These are phyloP conservation scores for Periconia sp. DNA, from an alignment of 2,329 filamentous ascomycete species.

Conservation along the genomic window DNA sequence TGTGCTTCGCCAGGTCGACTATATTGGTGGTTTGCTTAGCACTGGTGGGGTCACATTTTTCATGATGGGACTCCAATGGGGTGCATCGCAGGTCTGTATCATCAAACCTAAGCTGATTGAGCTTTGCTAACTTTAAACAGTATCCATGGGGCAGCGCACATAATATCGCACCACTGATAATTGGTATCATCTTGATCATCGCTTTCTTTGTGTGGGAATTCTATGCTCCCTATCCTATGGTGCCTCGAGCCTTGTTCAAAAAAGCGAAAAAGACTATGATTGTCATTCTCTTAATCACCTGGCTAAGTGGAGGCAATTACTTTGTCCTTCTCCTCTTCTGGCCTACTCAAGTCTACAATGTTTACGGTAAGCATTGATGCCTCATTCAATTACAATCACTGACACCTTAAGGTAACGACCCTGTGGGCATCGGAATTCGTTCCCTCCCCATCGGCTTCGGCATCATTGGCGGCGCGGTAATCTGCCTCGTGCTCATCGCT, in stretches of 20 bases:
- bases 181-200: slow-evolving; percentile 57
- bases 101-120: slow-evolving; percentile 29
- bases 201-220: slow-evolving; percentile 59
- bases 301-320: slow-evolving; percentile 42
- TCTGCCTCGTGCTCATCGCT: slow-evolving; percentile 64
- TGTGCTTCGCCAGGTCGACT: slow-evolving; percentile 37
- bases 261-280: slow-evolving; percentile 39
- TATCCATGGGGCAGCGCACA: slow-evolving; percentile 63
- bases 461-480: slow-evolving; percentile 66
- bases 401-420: slow-evolving; percentile 57
- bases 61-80: slow-evolving; percentile 48
- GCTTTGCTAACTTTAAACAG: too few relatives aligned
- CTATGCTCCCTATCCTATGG: slow-evolving; percentile 52
- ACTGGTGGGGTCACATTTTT: slow-evolving; percentile 38
- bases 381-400: slow-evolving; percentile 2
- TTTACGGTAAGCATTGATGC: slow-evolving; percentile 31
- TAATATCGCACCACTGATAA: slow-evolving; percentile 60
- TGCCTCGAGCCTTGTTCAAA: slow-evolving; percentile 43
- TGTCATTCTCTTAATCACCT: slow-evolving; percentile 41
- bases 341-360: slow-evolving; percentile 41
- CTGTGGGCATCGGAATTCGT: slow-evolving; percentile 67
- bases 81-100: slow-evolving; percentile 38
- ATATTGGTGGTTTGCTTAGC: slow-evolving; percentile 37
- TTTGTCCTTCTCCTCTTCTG: slow-evolving; percentile 44
- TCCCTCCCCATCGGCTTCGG: slow-evolving; percentile 69